Evolutionary conservation across 2,329 filamentous ascomycete genomes (phyloP).

Genomic region (Coleophoma cylindrospora): DNA sequence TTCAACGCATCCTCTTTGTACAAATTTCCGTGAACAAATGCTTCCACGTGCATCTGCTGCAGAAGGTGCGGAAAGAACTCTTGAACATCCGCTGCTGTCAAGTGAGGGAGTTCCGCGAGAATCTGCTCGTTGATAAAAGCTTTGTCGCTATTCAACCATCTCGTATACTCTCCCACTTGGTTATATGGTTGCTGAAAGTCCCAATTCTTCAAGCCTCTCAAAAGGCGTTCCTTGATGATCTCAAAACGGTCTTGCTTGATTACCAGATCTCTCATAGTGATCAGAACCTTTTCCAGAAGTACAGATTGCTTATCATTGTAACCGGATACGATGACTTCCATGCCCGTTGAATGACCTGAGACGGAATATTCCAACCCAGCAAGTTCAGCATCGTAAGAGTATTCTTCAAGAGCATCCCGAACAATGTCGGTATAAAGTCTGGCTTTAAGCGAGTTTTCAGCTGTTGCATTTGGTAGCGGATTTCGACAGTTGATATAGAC

Average conservation of each 20-base stretch:
- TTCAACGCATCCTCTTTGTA: conserved; percentile 90
- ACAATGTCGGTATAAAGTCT: conserved; percentile 82
- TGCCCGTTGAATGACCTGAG: conserved; percentile 63
- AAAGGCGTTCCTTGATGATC: conserved; percentile 82
- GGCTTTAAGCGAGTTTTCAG: conserved; percentile 72
- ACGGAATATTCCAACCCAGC: conserved; percentile 83
- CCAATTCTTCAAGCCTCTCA: conserved; percentile 76
- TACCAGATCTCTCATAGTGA: conserved; percentile 78
- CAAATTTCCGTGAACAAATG: conserved; percentile 85
- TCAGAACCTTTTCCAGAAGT: conserved; percentile 81
- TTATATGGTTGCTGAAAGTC: conserved; percentile 85
- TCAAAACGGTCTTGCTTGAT: conserved; percentile 84
- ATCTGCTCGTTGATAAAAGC: conserved; percentile 77
- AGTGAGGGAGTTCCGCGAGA: conserved; percentile 66
- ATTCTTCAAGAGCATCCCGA: conserved; percentile 83
- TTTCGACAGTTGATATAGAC: conserved; percentile 76
- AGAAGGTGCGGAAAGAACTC: conserved; percentile 77
- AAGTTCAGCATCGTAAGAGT: conserved; percentile 92
- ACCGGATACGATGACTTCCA: conserved; percentile 76
- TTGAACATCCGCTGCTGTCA: conserved; percentile 70
- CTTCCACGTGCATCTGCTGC: conserved; percentile 80
- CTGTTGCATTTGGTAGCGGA: conserved; percentile 72
- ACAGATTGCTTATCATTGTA: conserved; percentile 97
- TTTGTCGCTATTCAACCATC: conserved; percentile 73
- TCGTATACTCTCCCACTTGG: conserved; percentile 78